Conservation (phyloP, 176 grass and related monocot genomes). For the Oryza meyeriana region DNA sequence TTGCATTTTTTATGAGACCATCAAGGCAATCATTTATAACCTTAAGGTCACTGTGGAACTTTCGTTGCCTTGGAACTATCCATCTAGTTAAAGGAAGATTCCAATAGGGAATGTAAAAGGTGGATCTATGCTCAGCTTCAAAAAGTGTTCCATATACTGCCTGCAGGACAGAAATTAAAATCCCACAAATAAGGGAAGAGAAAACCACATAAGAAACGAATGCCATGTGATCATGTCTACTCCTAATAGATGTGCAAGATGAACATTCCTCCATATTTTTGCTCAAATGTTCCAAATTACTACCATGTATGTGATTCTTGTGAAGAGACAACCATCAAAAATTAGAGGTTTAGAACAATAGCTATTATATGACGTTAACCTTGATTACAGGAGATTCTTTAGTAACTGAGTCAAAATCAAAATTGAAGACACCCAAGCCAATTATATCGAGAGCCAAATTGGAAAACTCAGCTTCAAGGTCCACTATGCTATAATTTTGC, state of each 20-base stretch:
- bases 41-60: constrained; percentile 85
- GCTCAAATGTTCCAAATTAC: not conserved
- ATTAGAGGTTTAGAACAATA: not conserved
- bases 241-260: not conserved
- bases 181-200: not conserved
- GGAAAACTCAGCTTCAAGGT: constrained; percentile 97
- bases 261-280: not conserved
- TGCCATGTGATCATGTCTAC: not conserved
- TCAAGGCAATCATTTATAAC: constrained; percentile 94
- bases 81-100: constrained; percentile 86
- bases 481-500: constrained; percentile 52
- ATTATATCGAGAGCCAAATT: constrained; percentile 98
- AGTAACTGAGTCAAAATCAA: constrained; percentile 90
- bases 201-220: not conserved
- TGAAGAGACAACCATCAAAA: constrained; percentile 19
- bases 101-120: constrained; percentile 98
- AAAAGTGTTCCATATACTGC: constrained; percentile 98
- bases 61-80: constrained; percentile 85
- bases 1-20: constrained; percentile 89
- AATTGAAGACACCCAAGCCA: constrained; percentile 95
- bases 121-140: constrained; percentile 94
- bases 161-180: constrained; percentile 36
- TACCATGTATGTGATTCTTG: not conserved
- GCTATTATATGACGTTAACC: constrained; percentile 46
- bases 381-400: constrained; percentile 98